Conservation (phyloP, 73 alveolate genomes). For the Blepharisma stoltei region DNA sequence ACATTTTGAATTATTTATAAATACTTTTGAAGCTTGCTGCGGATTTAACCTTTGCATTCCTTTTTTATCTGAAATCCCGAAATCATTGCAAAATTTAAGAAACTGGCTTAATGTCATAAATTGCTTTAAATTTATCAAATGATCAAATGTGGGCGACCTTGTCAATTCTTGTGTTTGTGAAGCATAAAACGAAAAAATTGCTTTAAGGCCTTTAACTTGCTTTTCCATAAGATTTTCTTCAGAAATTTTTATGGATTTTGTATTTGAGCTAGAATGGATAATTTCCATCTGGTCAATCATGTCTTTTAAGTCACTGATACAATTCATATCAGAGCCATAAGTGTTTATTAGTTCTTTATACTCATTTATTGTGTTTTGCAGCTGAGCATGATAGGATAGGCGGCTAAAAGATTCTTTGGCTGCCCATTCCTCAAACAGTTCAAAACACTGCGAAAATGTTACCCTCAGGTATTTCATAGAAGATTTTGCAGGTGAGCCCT, state of each 20-base stretch:
- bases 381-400: not conserved
- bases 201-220: not conserved
- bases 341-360: not conserved
- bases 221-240: not conserved
- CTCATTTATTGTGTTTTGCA: constrained; percentile 13
- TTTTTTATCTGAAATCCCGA: not conserved
- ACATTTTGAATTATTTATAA: not conserved
- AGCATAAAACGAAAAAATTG: constrained; percentile 8
- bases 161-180: not conserved
- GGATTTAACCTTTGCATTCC: not conserved
- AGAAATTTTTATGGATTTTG: no score
- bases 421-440: constrained; percentile 8
- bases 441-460: not conserved
- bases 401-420: not conserved
- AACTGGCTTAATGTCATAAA: not conserved
- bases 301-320: no score
- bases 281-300: no score
- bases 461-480: not conserved
- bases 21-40: not conserved
- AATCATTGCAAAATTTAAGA: constrained; percentile 6
- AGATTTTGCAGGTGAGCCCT: no score
- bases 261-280: no score
- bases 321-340: no score
- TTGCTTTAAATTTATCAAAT: not conserved
- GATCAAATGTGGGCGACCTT: constrained; percentile 13